Percentiles rank a stretch among this genome's conserved stretches.
phyloP scores from a whole-genome alignment of 805 yeast genomes.

The Saturnispora mendoncae region DNA sequence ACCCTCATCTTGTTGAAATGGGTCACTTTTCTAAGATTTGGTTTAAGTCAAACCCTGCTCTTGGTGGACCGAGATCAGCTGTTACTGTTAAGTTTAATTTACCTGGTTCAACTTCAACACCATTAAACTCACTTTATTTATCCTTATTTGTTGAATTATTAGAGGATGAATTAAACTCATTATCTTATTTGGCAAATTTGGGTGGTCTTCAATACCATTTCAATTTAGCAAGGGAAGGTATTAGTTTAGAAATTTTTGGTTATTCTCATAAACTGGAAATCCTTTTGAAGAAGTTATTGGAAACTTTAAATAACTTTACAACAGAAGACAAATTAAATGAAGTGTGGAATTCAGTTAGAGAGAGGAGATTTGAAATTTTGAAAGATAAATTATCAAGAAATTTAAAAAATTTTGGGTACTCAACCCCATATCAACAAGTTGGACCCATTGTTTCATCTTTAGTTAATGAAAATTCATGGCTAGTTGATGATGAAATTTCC shows the following conservation, averaged over 20 bases:
- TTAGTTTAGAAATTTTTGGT: conserved; percentile 62
- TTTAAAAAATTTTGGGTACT: conserved; percentile 58
- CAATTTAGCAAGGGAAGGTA: conserved; percentile 56
- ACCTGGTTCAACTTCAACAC: conserved; percentile 55
- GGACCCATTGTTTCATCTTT: conserved; percentile 53
- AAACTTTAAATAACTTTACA: conserved; percentile 40
- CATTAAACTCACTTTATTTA: conserved; percentile 48
- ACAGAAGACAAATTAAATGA: conserved; percentile 16
- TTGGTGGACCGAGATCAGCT: conserved; percentile 80
- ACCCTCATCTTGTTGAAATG: conserved; percentile 55
- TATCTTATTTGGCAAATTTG: conserved; percentile 73
- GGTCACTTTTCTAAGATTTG: conserved; percentile 53
- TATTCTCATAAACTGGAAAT: conserved; percentile 72
- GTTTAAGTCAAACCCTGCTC: conserved; percentile 85
- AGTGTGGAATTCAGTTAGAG: conserved; percentile 29
- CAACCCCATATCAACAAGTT: conserved; percentile 73
- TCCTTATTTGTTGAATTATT: conserved; percentile 60
- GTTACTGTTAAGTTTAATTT: conserved; percentile 55
- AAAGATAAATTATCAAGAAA: conserved; percentile 57
- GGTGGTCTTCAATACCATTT: conserved; percentile 65
- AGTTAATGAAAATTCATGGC: conserved; percentile 66
- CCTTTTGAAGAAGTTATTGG: conserved; percentile 52
- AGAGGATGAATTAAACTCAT: conserved; percentile 66
- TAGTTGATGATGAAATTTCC: conserved; percentile 49
- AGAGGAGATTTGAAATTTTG: conserved; percentile 55